Evolutionary conservation across 176 grass and related monocot genomes (phyloP).

Genomic region (Raddia guianensis): DNA sequence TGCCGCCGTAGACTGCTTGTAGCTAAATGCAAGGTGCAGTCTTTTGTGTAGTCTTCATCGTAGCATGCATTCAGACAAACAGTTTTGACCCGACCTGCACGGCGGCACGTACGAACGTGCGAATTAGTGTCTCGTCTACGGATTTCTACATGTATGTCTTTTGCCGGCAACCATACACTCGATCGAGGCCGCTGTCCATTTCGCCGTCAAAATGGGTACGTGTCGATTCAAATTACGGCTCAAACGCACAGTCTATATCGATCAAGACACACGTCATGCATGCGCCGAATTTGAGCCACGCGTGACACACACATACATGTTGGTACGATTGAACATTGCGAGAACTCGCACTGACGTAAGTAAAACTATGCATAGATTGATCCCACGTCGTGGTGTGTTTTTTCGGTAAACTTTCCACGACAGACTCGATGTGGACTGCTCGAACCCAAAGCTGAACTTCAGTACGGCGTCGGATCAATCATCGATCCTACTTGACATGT

Average conservation of each 20-base stretch:
- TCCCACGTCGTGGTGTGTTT: neutral
- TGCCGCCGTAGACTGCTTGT: neutral
- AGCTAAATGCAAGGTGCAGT: neutral
- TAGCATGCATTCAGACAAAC: slow-evolving; percentile 1
- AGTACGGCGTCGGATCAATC: neutral
- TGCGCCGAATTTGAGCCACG: neutral
- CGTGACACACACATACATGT: neutral
- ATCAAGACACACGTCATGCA: neutral
- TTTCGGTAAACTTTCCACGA: neutral
- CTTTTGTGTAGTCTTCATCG: neutral
- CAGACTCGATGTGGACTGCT: neutral
- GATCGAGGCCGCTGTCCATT: neutral
- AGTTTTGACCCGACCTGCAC: neutral
- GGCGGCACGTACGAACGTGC: no score
- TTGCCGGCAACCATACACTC: neutral
- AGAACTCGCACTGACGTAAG: neutral
- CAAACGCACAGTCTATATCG: neutral
- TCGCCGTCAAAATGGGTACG: neutral
- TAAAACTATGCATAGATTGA: neutral
- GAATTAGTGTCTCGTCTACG: neutral
- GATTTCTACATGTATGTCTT: neutral
- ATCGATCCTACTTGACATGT: no score
- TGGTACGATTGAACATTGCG: neutral
- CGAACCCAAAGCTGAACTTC: neutral
- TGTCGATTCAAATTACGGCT: neutral